Conservation (phyloP, 108 stramenopile genomes). For the Skeletonema costatum region DNA sequence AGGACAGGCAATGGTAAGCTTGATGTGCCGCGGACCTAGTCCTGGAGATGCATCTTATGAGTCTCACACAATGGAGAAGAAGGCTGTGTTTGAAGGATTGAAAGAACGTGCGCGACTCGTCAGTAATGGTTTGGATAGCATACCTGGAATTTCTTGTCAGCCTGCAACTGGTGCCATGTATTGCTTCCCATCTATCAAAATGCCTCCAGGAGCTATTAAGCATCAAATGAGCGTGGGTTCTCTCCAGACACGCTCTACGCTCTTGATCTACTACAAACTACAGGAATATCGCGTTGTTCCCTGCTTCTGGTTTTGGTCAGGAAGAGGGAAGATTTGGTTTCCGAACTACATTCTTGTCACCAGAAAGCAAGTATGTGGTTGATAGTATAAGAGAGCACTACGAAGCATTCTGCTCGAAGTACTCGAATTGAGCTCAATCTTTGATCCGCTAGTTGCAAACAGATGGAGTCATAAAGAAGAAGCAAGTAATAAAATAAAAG, state of each 20-base stretch:
- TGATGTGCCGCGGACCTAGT: slow-evolving; percentile 92
- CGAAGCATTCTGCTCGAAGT: slow-evolving; percentile 78
- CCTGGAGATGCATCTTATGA: slow-evolving; percentile 75
- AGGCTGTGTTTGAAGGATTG: slow-evolving; percentile 68
- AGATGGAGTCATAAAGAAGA: background rate
- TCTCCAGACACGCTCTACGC: slow-evolving; percentile 95
- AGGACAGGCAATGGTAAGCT: slow-evolving; percentile 91
- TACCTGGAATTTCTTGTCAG: slow-evolving; percentile 92
- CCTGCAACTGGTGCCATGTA: slow-evolving; percentile 97
- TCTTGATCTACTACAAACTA: slow-evolving; percentile 84
- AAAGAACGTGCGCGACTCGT: slow-evolving; percentile 75
- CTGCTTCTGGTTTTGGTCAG: slow-evolving; percentile 97
- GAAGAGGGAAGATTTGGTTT: slow-evolving; percentile 91
- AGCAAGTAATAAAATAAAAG: background rate
- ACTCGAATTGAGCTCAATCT: slow-evolving; percentile 17
- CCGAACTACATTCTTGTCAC: slow-evolving; percentile 96
- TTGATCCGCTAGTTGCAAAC: background rate
- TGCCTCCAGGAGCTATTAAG: slow-evolving; percentile 84
- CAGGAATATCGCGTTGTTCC: slow-evolving; percentile 97
- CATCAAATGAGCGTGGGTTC: slow-evolving; percentile 66
- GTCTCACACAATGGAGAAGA: slow-evolving; percentile 60
- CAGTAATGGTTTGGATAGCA: slow-evolving; percentile 80
- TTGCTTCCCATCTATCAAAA: slow-evolving; percentile 87
- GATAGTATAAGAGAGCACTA: slow-evolving; percentile 83
- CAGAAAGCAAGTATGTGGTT: slow-evolving; percentile 76